Conservation (phyloP, 2,329 filamentous ascomycete species). For the Aspergillaceae sp. region DNA sequence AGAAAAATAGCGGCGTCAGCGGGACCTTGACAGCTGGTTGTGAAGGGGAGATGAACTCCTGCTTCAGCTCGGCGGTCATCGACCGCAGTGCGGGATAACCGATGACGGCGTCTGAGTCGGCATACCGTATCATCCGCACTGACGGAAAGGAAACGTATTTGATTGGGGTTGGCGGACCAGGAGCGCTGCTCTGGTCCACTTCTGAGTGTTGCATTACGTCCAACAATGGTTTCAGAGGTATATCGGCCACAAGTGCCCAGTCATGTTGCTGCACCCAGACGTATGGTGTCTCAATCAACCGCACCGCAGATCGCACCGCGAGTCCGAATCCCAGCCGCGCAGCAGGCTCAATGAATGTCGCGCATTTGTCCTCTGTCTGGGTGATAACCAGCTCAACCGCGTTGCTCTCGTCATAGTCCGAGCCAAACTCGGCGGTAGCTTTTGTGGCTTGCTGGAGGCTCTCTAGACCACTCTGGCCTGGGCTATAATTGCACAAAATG, state of each 20-base stretch:
- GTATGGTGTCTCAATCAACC: conserved; percentile 3
- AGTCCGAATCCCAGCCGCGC: conserved; percentile 5
- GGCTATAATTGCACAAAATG: no score
- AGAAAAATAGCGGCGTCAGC: conserved; percentile 6
- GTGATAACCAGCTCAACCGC: conserved; percentile 1
- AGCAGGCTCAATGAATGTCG: conserved; percentile 4
- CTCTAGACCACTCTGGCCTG: background rate
- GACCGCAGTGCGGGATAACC: background rate
- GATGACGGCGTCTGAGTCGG: background rate
- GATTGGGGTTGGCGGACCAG: no score
- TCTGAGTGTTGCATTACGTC: conserved; percentile 2
- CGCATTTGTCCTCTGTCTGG: background rate
- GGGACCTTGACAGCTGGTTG: background rate
- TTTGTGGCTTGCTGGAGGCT: background rate
- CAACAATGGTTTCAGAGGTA: conserved; percentile 1
- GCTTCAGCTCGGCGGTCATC: background rate
- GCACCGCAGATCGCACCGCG: conserved; percentile 4
- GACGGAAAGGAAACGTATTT: conserved; percentile 3
- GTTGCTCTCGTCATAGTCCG: background rate
- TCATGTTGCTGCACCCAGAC: conserved; percentile 9
- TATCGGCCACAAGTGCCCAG: conserved; percentile 5
- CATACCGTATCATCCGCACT: conserved; percentile 1
- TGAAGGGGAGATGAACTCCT: background rate
- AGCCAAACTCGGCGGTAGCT: conserved; percentile 4
- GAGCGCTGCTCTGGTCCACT: no score